These are phyloP conservation scores for Neohortaea acidophila DNA, from an alignment of 495 filamentous ascomycete species.

Conservation along the genomic window DNA sequence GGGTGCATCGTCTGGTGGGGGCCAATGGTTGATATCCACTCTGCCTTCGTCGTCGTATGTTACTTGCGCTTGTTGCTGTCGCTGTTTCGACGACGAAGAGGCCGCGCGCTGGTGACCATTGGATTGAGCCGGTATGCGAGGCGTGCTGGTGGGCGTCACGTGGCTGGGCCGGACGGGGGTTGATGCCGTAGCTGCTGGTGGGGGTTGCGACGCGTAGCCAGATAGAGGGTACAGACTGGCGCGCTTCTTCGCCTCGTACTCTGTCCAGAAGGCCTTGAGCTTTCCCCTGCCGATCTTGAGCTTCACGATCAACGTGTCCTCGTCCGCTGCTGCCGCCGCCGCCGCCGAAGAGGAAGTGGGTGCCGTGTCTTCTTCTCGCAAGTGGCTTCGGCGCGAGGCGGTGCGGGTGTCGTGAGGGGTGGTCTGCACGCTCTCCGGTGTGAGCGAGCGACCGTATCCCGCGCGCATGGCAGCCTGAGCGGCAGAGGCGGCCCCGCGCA, in stretches of 20 bases:
- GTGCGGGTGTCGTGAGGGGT: conserved; percentile 57
- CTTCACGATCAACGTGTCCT: conserved; percentile 50
- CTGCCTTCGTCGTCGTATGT: conserved; percentile 12
- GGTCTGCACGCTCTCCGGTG: conserved; percentile 52
- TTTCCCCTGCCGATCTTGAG: conserved; percentile 39
- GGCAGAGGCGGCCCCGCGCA: conserved; percentile 69
- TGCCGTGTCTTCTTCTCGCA: conserved; percentile 49
- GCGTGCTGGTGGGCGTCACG: conserved; percentile 40
- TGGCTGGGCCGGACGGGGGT: conserved; percentile 36
- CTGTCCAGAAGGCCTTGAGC: conserved; percentile 33
- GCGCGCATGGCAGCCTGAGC: conserved; percentile 60
- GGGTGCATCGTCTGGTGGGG: conserved; percentile 12
- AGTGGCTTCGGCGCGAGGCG: conserved; percentile 37
- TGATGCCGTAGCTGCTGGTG: conserved; percentile 17
- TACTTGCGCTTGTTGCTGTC: conserved; percentile 5
- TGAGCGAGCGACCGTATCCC: conserved; percentile 72
- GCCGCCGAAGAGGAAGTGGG: too few species aligned
- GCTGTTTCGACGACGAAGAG: conserved; percentile 12
- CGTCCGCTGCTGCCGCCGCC: conserved; percentile 50
- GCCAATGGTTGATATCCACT: conserved; percentile 4
- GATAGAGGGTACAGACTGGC: conserved; percentile 27
- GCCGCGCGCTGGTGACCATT: conserved; percentile 9
- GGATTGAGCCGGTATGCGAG: conserved; percentile 12
- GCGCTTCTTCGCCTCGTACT: conserved; percentile 42
- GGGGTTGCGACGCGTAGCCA: conserved; percentile 15